A percentile compares a stretch with the other conserved stretches of the same genome.
Evolutionary conservation across 140 eudicot species (phyloP).

Genomic region (Senecio squalidus): DNA sequence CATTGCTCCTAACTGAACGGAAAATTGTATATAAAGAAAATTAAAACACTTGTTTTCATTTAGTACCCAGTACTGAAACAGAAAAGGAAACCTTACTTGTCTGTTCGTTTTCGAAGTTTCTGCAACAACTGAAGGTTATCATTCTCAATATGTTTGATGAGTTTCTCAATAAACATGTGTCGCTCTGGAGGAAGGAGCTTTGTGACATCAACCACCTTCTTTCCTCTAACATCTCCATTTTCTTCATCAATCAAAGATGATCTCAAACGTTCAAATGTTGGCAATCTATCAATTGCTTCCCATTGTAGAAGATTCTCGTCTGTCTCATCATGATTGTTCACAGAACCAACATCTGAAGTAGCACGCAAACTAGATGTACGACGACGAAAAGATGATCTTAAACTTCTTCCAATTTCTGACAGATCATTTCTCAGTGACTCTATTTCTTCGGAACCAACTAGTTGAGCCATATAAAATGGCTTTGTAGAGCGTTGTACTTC

Average conservation of each 20-base stretch:
- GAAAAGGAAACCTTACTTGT: conserved; percentile 27
- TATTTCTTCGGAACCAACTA: conserved; percentile 34
- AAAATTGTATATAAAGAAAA: not conserved
- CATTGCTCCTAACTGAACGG: not conserved
- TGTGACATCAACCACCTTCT: conserved; percentile 44
- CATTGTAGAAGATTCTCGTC: conserved; percentile 19
- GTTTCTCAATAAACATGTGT: conserved; percentile 50
- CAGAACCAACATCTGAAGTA: conserved; percentile 18
- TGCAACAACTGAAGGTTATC: conserved; percentile 48
- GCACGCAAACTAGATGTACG: conserved; percentile 26
- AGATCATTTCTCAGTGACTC: conserved; percentile 29
- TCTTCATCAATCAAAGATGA: conserved; percentile 45
- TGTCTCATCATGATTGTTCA: conserved; percentile 22
- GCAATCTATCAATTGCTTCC: conserved; percentile 41
- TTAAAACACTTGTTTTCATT: not conserved
- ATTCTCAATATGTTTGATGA: conserved; percentile 46
- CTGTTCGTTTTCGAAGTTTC: conserved; percentile 38
- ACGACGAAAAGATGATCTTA: conserved; percentile 30
- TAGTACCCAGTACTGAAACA: not conserved
- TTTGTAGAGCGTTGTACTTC: not conserved
- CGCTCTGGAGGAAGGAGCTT: conserved; percentile 40
- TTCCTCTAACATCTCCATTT: conserved; percentile 28
- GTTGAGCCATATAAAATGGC: conserved; percentile 33
- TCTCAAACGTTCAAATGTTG: conserved; percentile 40
- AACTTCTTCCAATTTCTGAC: conserved; percentile 39